Evolutionary conservation across 192 early-diverging fungal species (phyloP).

Genomic region (Coemansia guatemalensis): DNA sequence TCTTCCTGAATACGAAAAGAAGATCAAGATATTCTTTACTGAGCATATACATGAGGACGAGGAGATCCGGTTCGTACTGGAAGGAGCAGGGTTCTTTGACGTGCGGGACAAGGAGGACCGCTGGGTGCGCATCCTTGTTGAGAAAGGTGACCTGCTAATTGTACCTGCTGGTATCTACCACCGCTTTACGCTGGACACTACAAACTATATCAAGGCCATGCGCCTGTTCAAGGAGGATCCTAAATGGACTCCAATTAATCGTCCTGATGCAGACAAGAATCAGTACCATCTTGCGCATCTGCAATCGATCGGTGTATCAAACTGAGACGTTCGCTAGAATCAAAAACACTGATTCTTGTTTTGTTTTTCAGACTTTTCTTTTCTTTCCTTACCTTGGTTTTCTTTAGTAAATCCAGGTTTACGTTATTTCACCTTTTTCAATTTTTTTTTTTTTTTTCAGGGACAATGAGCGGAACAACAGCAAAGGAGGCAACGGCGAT

Average conservation of each 20-base stretch:
- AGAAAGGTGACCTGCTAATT: slow-evolving; percentile 78
- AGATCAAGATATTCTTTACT: slow-evolving; percentile 89
- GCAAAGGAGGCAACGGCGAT: slow-evolving; percentile 16
- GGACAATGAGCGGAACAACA: slow-evolving; percentile 3
- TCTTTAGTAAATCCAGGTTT: slow-evolving; percentile 9
- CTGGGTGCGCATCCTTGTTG: slow-evolving; percentile 87
- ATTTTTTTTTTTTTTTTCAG: background rate
- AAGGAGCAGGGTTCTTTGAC: slow-evolving; percentile 94
- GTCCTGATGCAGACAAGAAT: slow-evolving; percentile 65
- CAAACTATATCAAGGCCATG: slow-evolving; percentile 86
- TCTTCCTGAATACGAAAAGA: slow-evolving; percentile 87
- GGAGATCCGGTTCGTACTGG: slow-evolving; percentile 91
- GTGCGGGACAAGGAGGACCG: slow-evolving; percentile 60
- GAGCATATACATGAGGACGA: slow-evolving; percentile 98
- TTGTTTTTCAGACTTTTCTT: slow-evolving; percentile 1
- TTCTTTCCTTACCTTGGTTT: background rate
- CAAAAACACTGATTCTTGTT: background rate
- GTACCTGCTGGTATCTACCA: slow-evolving; percentile 96
- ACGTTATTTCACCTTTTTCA: slow-evolving; percentile 10
- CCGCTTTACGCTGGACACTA: slow-evolving; percentile 88
- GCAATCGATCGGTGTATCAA: slow-evolving; percentile 13
- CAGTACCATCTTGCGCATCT: slow-evolving; percentile 57
- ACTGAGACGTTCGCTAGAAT: background rate
- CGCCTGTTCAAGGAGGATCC: slow-evolving; percentile 82
- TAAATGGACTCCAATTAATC: slow-evolving; percentile 79